Evolutionary conservation across 2,329 filamentous ascomycete species (phyloP).

Genomic region (Annulohypoxylon truncatum): DNA sequence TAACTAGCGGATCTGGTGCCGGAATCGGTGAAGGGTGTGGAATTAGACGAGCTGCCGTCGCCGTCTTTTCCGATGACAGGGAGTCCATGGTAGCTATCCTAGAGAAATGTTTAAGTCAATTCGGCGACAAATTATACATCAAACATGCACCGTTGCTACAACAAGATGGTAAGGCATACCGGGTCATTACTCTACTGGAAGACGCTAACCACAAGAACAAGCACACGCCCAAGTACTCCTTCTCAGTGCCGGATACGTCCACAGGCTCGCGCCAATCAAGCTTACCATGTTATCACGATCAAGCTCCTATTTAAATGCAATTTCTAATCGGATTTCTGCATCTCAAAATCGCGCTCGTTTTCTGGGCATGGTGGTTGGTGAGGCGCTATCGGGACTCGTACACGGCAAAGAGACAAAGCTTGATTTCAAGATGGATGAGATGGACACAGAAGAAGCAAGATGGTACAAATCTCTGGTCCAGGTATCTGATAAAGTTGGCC

Average conservation of each 20-base stretch:
- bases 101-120: conserved; percentile 76
- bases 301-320: conserved; percentile 76
- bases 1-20: conserved; percentile 71
- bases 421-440: conserved; percentile 86
- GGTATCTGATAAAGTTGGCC: conserved; percentile 72
- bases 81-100: conserved; percentile 67
- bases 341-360: conserved; percentile 81
- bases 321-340: conserved; percentile 86
- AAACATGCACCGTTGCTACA: conserved; percentile 85
- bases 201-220: conserved; percentile 52
- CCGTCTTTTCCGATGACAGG: conserved; percentile 64
- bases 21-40: conserved; percentile 72
- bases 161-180: conserved; percentile 78
- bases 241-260: conserved; percentile 79
- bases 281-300: conserved; percentile 77
- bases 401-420: conserved; percentile 78
- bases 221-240: conserved; percentile 84
- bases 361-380: conserved; percentile 88
- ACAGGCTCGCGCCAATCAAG: conserved; percentile 72
- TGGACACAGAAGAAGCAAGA: conserved; percentile 75
- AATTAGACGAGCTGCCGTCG: conserved; percentile 74
- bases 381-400: conserved; percentile 72
- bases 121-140: conserved; percentile 89
- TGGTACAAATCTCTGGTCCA: conserved; percentile 78
- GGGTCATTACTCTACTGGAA: neutral